Conservation (phyloP, 495 filamentous ascomycete species). For the Talaromyces borbonicus region DNA sequence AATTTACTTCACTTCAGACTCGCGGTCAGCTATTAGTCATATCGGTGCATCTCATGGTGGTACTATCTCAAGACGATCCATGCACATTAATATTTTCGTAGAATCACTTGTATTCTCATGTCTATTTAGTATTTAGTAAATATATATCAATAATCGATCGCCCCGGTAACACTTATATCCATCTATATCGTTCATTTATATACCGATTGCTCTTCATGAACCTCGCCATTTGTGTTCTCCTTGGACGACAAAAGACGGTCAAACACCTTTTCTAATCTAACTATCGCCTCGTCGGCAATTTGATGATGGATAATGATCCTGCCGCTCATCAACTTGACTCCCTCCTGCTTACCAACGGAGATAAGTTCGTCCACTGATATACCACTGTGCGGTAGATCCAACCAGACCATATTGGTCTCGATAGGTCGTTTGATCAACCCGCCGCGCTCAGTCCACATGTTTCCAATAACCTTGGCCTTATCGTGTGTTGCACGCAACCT, state of each 20-base stretch:
- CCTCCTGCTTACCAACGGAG: slow-evolving; percentile 27
- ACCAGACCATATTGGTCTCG: slow-evolving; percentile 92
- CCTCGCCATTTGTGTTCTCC: not conserved
- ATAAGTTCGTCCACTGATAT: slow-evolving; percentile 32
- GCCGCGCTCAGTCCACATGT: slow-evolving; percentile 48
- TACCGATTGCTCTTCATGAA: not conserved
- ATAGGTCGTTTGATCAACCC: slow-evolving; percentile 32
- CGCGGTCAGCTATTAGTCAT: no score
- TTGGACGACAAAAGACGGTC: slow-evolving; percentile 9
- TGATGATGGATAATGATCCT: slow-evolving; percentile 37
- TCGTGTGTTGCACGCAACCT: slow-evolving; percentile 49
- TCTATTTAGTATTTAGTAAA: no score
- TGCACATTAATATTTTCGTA: no score
- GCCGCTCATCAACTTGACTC: slow-evolving; percentile 25
- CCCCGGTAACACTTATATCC: no score
- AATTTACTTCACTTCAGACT: no score
- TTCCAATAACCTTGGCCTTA: slow-evolving; percentile 52
- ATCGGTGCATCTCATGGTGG: no score
- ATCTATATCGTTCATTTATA: no score
- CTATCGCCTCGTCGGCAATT: slow-evolving; percentile 32
- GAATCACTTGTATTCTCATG: no score
- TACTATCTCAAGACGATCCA: no score
- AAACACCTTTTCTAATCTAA: slow-evolving; percentile 29
- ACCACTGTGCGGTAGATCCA: slow-evolving; percentile 53
- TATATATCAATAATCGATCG: no score